Base-by-base conservation (phyloP, 441 rosid species). In the Pelargonium myrrhifolium region DNA sequence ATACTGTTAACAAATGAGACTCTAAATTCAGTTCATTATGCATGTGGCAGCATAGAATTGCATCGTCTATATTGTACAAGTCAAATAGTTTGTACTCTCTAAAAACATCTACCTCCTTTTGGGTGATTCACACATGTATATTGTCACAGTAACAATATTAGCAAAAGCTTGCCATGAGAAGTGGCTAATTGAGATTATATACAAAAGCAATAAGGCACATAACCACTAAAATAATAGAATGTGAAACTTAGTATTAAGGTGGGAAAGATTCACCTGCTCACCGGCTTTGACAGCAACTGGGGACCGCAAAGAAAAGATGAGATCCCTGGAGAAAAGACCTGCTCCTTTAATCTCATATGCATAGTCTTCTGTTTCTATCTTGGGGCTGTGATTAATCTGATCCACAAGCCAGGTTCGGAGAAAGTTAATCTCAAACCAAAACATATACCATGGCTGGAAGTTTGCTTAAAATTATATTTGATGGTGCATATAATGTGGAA, bases 311-410 rank as follows among this genome's bases (percentile, higher is more conserved):
- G 97, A 89, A 83, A 93, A 90, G 49, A 86, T 74, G 76, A 89
- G 88, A 68, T 90, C 96, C 73, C 89, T 81, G 28, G 99, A 89
- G 82, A 93, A 93, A 74, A 90, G 79, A 15, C 97, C 96, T 62
- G 83, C 91, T 72, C 96, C 99, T 84, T 89, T 93, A 68, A 93
- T 93, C 85, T 93, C 99, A 68, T 84, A 91, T 58, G 93, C 92
- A 73, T 80, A 74, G 72, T 93, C 96, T 83, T 89, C 95, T 9
- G 87, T 79, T 14, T 83, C 83, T 75, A 93, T 86, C 45, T 75
- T 82, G 9, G 96, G 83, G 76, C 85, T 85, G 72, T 93, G 97
- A 77, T 93, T 93, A 77, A 93, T 83, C 99, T 93, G 83, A 74
- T 77, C 45, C 55, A 72, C 58, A 56, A 67, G 62, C 68, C 74